Base-by-base conservation (phyloP, 805 yeast genomes). In the Sugiyamaella americana region DNA sequence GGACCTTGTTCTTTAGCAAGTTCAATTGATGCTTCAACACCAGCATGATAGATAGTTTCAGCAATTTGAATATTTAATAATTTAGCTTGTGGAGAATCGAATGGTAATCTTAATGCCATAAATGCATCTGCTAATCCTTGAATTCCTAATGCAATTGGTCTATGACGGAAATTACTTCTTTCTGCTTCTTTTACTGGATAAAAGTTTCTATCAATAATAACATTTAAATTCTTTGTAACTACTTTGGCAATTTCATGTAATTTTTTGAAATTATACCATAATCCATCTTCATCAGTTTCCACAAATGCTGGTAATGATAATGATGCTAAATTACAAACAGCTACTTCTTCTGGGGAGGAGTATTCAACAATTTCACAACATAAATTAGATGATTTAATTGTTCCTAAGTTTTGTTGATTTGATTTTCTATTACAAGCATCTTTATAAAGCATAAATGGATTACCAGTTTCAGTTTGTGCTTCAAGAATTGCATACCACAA, bases 131-230 rank as follows among this genome's bases (percentile, higher is more conserved):
- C 96, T 46, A 91, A 72, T 49, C 98, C 98, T 66, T 91, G 96
- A n/a, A 91, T 96, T 56, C 98, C 98, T 19, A 91, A 68, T n/a
- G 97, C 97, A 58, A 91, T 78, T 18, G 98, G 98, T 58, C 98
- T 75, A 65, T 91, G 84, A 60, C 79, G 80, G 73, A 78, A 68
- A 66, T 93, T 91, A 16, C 96, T 86, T 40, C 52, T 60, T 58
- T 73, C 74, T 3, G 98, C 91, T 54, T 79, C 84, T 44, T 74
- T 78, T 20, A 86, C 82, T 3, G 98, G 98, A 63, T 91, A 91
- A 62, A 70, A 73, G 61, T 88, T 86, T 52, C 82, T 77, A 69
- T 91, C 97, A 49, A 91, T 91, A 50, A 91, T 76, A 60, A 69
- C 75, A 72, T 91, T 83, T 65, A 91, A 71, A 65, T 91, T 91